Conservation (phyloP, 805 yeast genomes). For the Candida sonorensis region DNA sequence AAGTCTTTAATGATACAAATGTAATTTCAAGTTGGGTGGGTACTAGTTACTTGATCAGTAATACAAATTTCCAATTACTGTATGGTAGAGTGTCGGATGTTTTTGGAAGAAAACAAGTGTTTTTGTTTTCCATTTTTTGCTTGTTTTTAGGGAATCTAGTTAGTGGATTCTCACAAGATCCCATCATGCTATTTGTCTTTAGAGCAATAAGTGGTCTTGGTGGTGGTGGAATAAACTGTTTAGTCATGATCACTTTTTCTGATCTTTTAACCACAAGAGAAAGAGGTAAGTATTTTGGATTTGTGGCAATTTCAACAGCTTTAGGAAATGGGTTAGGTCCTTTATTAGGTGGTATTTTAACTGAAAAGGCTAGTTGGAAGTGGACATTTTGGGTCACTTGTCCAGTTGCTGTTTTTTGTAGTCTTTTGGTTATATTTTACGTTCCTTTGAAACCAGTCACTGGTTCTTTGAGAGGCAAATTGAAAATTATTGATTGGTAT, state of each 20-base stretch:
- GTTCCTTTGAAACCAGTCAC: slow-evolving; percentile 28
- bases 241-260: slow-evolving; percentile 47
- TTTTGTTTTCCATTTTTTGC: slow-evolving; percentile 32
- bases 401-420: slow-evolving; percentile 26
- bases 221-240: slow-evolving; percentile 42
- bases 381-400: slow-evolving; percentile 43
- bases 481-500: slow-evolving; percentile 40
- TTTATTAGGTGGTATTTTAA: slow-evolving; percentile 44
- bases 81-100: slow-evolving; percentile 49
- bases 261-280: slow-evolving; percentile 45
- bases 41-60: slow-evolving; percentile 44
- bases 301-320: slow-evolving; percentile 42
- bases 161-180: slow-evolving; percentile 43
- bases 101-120: slow-evolving; percentile 42
- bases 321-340: slow-evolving; percentile 51
- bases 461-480: slow-evolving; percentile 27
- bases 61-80: slow-evolving; percentile 45
- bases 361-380: slow-evolving; percentile 41
- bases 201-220: slow-evolving; percentile 52
- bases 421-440: slow-evolving; percentile 17
- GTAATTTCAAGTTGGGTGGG: slow-evolving; percentile 49
- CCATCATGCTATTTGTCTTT: slow-evolving; percentile 41
- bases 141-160: slow-evolving; percentile 39
- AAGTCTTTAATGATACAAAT: slow-evolving; percentile 35
- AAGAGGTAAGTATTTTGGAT: slow-evolving; percentile 51